Evolutionary conservation across 164 flowering plant species (phyloP), one percentile per base, ranked within the genome.

Genomic region (Liriodendron chinense): DNA sequence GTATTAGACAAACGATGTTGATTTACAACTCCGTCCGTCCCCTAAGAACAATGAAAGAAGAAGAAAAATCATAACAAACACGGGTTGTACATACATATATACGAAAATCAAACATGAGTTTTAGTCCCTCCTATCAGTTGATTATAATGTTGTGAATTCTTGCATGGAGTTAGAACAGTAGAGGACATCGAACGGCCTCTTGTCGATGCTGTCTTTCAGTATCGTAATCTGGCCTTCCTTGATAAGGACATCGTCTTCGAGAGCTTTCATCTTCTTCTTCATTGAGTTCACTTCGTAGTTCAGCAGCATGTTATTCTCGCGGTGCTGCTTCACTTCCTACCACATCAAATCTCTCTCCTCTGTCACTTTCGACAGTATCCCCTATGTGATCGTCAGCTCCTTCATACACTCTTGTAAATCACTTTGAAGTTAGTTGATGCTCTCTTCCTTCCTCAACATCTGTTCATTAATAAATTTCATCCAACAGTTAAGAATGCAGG

Each of bases 171-270:
- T 86, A 7, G 92, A 89, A 77, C 88, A 85, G 22, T 82, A 78
- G 69, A 94, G 90, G 18, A 92, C 88, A 76, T 90, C 91, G 26
- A 85, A 87, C n/a, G n/a, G n/a, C 75, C 79, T 87, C 65, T 76
- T 83, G 1, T 82, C 84, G 8, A 90, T n/a, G 63, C 82, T 78
- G 79, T 96, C 99, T 79, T 84, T 90, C 13, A 96, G 77, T 24
- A 96, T 94, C 62, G 94, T 84, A 20, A 96, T 92, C 79, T 96
- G 93, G 59, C 99, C 99, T 82, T 96, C 99, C 84, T 91, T 94
- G 24, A 91, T 16, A 67, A 91, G 92, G 62, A 94, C 69, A 24
- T 94, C 97, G 81, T 96, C 98, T 23, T 96, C 96, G 0, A 92
- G 92, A 20, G 80, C 79, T 68, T 96, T 97, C 3, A 94, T 77